Conservation (phyloP, 1,139 yeast genomes). For the Protomyces inouyei region DNA sequence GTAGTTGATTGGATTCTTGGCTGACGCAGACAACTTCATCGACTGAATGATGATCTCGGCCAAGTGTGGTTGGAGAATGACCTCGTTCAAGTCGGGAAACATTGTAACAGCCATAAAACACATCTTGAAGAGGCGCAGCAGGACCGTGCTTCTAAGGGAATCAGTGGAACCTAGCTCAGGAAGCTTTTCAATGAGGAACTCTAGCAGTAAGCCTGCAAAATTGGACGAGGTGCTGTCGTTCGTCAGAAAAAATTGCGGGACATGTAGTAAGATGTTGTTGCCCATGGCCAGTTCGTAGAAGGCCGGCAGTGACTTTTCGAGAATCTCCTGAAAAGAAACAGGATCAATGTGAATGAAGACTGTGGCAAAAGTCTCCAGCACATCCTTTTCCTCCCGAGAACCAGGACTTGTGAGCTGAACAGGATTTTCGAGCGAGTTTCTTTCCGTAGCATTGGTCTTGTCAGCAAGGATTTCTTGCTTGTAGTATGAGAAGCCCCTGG, state of each 20-base stretch:
- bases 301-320: conserved; percentile 71
- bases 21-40: conserved; percentile 72
- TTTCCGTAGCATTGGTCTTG: conserved; percentile 36
- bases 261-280: conserved; percentile 81
- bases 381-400: conserved; percentile 87
- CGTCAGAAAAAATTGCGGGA: conserved; percentile 90
- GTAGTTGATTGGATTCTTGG: conserved; percentile 86
- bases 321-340: conserved; percentile 89
- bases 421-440: conserved; percentile 42
- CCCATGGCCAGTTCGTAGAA: conserved; percentile 74
- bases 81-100: conserved; percentile 82
- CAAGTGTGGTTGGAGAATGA: conserved; percentile 79
- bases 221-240: conserved; percentile 91
- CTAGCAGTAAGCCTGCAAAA: conserved; percentile 78
- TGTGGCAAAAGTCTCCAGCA: conserved; percentile 93
- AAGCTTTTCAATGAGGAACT: conserved; percentile 68
- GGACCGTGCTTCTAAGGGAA: conserved; percentile 69
- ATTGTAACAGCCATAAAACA: conserved; percentile 94
- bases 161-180: conserved; percentile 69
- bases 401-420: conserved; percentile 41
- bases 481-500: conserved; percentile 73
- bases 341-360: conserved; percentile 92
- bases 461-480: conserved; percentile 43
- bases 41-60: conserved; percentile 77
- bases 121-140: conserved; percentile 79